Evolutionary conservation across 78 protist species (phyloP), one percentile per base, ranked within the genome.

Genomic region (Dictyostelium citrinum): DNA sequence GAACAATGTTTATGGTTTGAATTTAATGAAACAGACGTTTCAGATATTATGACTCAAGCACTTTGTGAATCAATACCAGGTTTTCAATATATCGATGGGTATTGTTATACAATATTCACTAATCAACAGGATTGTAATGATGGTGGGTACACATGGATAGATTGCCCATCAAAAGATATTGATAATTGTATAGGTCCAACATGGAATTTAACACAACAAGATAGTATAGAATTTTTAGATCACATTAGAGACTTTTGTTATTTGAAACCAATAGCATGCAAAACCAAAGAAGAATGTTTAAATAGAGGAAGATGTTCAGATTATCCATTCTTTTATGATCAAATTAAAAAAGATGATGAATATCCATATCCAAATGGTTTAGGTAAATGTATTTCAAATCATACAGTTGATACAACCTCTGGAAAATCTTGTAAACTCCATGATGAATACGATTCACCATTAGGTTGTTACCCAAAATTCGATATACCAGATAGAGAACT

Each of bases 251-350:
- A 35, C 37, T 3, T 45, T 1, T 83, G 81, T 37, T 1, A 10
- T 10, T 5, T 71, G 5, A n/a, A 83, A 51, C 49, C 17, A 10
- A 83, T 49, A 6, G 37, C 43, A 61, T 83, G 90, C 20, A 3
- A 0, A 16, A 83, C 39, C 16, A 45, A 83, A 46, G 24, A 68
- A 11, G 68, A 72, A 1, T 83, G 90, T 29, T 49, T 35, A 35
- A 68, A 24, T 29, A 9, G 14, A 24, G 90, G 90, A 31, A 8
- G n/a, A n/a, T 83, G 90, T n/a, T 83, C 90, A 51, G 90, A 83
- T 14, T 11, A 46, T 11, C 45, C 49, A 58, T 72, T 17, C 49
- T 83, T 83, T 27, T 9, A 67, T 27, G 81, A 24, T 11, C 72
- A 83, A 22, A 12, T 51, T 20, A 9, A 4, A 11, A 27, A 27